Evolutionary conservation across 2,329 filamentous ascomycete genomes (phyloP), one percentile per base, ranked within the genome.

Genomic region (Hypoxylon sp.): DNA sequence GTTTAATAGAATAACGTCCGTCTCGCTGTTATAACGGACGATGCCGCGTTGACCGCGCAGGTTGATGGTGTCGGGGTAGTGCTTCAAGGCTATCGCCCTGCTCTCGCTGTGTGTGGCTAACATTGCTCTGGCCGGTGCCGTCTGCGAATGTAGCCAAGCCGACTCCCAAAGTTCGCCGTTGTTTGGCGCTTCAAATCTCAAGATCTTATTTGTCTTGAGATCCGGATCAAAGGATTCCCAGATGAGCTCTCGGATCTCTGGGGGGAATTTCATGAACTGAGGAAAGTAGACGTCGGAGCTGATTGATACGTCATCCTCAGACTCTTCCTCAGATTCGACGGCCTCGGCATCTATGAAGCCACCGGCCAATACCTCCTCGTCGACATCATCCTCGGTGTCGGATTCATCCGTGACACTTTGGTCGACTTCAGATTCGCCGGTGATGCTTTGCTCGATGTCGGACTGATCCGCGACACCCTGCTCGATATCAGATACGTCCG

Each of bases 221-320:
- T 74, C 58, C 1, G 69, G 70, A 49, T 74, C 73, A 47, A 73
- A 72, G 7, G 67, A 62, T 15, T 71, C 69, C 75, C 75, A 77
- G 31, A 77, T 64, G 24, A 58, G 68, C 3, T 63, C 40, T 27
- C 74, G 73, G 10, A 77, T 69, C 53, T 77, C 75, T 6, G 64
- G 51, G 1, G 74, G 74, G 2, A 77, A 62, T 15, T 56, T 65
- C 27, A 43, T 58, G 56, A 76, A 77, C 20, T 75, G 72, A 4
- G 71, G 71, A 46, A 77, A 76, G 17, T 50, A 67, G 17, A 49
- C 40, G 15, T 53, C 46, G n/a, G 54, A 40, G 33, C 60, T 57
- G 24, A 42, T 57, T 23, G 13, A 41, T 24, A 15, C n/a, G n/a
- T 55, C 47, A 13, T 62, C 57, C 5, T 53, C 59, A 33, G 21